phyloP scores from a whole-genome alignment of 768 basidiomycete species.

The Harrya chromipes region DNA sequence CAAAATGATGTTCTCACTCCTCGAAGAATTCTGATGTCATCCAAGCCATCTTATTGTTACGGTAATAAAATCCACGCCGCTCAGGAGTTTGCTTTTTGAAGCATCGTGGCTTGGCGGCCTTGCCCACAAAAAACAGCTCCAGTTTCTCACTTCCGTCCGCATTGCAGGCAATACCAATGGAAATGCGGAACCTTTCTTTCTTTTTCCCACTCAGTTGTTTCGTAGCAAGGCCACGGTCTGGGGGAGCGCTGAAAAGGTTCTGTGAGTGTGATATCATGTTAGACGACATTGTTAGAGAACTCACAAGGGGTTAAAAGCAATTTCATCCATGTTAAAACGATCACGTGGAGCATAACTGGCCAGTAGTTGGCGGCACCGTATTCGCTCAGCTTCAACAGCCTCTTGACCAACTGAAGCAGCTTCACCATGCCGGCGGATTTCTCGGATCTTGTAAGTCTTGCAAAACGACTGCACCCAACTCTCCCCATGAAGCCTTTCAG shows the following conservation, averaged over 20 bases:
- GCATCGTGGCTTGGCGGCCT: conserved; percentile 28
- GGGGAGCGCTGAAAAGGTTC: neutral
- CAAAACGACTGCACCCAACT: no score
- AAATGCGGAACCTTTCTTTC: conserved; percentile 13
- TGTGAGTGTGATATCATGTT: no score
- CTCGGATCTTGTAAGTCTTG: no score
- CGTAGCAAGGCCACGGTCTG: conserved; percentile 21
- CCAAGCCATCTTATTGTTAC: neutral
- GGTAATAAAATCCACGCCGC: neutral
- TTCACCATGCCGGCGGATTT: no score
- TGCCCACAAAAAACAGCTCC: conserved; percentile 34
- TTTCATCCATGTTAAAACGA: no score
- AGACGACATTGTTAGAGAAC: no score
- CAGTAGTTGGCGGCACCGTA: no score
- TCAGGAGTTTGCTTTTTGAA: conserved; percentile 15
- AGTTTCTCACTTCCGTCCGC: conserved; percentile 31
- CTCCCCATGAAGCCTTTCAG: no score
- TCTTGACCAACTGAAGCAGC: no score
- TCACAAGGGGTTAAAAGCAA: no score
- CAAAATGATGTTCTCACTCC: neutral
- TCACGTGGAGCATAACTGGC: no score
- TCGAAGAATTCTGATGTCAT: neutral
- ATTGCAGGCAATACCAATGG: conserved; percentile 9
- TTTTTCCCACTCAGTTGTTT: conserved; percentile 23
- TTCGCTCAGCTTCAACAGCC: no score